Conservation (phyloP, 2,329 filamentous ascomycete species). For the Cadophora malorum region DNA sequence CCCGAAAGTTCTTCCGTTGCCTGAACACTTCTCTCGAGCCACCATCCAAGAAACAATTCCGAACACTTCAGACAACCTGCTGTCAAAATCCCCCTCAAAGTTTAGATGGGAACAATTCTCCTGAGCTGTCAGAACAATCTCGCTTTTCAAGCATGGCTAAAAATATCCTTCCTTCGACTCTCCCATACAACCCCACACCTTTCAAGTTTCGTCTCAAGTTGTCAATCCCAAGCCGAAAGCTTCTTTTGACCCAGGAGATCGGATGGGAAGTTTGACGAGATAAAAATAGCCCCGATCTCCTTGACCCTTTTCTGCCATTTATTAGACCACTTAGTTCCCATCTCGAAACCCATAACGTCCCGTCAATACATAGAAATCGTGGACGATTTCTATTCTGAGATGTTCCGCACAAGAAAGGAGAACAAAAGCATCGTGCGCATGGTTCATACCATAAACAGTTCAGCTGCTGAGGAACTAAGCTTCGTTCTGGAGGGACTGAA, state of each 20-base stretch:
- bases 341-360: neutral
- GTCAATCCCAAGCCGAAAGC: neutral
- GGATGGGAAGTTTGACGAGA: conserved; percentile 4
- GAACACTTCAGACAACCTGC: neutral
- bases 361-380: neutral
- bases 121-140: neutral
- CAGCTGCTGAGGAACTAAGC: neutral
- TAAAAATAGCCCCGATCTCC: neutral
- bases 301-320: neutral
- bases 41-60: neutral
- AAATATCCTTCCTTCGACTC: neutral
- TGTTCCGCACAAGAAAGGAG: neutral
- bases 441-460: too few species aligned
- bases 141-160: neutral
- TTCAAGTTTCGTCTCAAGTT: conserved; percentile 5
- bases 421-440: neutral
- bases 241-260: neutral
- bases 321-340: neutral
- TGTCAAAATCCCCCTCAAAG: neutral
- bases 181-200: conserved; percentile 1
- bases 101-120: neutral
- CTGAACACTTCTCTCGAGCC: neutral
- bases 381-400: neutral
- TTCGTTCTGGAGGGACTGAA: neutral
- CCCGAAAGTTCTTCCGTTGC: neutral